Base-by-base conservation (phyloP, 345 rosid species). In the Eucalyptus pumila region DNA sequence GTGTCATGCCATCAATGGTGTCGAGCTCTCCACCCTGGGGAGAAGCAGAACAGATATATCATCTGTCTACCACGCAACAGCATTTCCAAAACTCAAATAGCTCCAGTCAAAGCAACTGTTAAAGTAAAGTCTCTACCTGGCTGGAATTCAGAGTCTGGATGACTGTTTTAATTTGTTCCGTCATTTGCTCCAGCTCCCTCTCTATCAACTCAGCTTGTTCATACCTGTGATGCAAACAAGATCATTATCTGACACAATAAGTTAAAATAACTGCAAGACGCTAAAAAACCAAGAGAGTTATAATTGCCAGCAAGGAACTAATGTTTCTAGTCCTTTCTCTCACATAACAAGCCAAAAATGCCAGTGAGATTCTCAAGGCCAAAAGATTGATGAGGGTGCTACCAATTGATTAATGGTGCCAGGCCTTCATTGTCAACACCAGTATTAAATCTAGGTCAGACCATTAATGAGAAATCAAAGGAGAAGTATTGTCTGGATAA, bases 151-250 rank as follows among this genome's bases (percentile, higher is more conserved):
- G 90, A 32, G 94, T 94, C 90, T 98, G 96, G 88, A 98, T 97
- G 87, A 95, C 94, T n/a, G 96, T 95, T 93, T 96, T 95, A 86
- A 96, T 96, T 88, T 97, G 98, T 90, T 96, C 98, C 26, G 96
- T 94, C 99, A 96, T 97, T 80, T 96, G 99, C 93, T 97, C 99
- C 89, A 97, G 37, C 89, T 98, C 99, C 93, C 98, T 95, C 94
- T 97, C 99, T 90, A 96, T 92, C 81, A 94, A 89, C 93, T 98
- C 99, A 80, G 99, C 92, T 88, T 98, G 98, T 92, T 96, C 99
- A 90, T 96, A 96, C 99, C 99, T 98, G 93, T 9, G 15, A 76
- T 11, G 47, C 85, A 76, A 86, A 8, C 32, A 89, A 86, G 30
- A 62, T 86, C 44, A 86, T 49, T 21, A 50, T 27, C 30, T 37